A percentile compares a stretch with the other conserved stretches of the same genome.
Evolutionary conservation across 1,284 basidiomycete species (phyloP).

Genomic region (Thelephora terrestris): DNA sequence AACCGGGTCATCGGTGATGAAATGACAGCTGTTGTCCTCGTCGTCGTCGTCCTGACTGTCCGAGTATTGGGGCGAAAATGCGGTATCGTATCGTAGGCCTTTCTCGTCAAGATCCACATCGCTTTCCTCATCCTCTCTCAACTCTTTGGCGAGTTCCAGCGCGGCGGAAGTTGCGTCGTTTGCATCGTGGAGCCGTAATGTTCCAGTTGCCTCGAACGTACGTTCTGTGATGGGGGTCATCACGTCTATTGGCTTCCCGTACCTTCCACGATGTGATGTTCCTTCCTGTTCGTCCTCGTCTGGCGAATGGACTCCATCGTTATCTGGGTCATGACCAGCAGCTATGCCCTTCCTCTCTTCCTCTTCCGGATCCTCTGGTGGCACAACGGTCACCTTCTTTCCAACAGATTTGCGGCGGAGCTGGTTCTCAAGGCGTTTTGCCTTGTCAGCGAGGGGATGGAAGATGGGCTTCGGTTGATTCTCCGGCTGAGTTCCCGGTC

Average conservation of each 20-base stretch:
- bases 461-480: constrained; percentile 25
- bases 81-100: constrained; percentile 11
- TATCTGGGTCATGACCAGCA: neutral
- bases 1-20: neutral
- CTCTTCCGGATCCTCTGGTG: constrained; percentile 10
- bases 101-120: constrained; percentile 16
- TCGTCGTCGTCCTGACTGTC: constrained; percentile 21
- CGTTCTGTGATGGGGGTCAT: constrained; percentile 96
- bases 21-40: constrained; percentile 11
- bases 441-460: constrained; percentile 31
- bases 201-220: constrained; percentile 71
- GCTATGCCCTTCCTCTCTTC: constrained; percentile 8
- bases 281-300: constrained; percentile 16
- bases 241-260: constrained; percentile 57
- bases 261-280: constrained; percentile 7
- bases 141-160: constrained; percentile 16
- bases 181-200: constrained; percentile 15
- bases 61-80: neutral
- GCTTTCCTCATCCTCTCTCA: constrained; percentile 23
- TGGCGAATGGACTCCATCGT: constrained; percentile 10
- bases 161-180: constrained; percentile 43
- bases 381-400: neutral
- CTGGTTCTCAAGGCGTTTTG: constrained; percentile 21
- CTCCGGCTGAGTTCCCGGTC: constrained; percentile 40
- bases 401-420: constrained; percentile 7